Evolutionary conservation across 73 alveolate genomes (phyloP), one percentile per base, ranked within the genome.

Genomic region (Symbiodinium natans): DNA sequence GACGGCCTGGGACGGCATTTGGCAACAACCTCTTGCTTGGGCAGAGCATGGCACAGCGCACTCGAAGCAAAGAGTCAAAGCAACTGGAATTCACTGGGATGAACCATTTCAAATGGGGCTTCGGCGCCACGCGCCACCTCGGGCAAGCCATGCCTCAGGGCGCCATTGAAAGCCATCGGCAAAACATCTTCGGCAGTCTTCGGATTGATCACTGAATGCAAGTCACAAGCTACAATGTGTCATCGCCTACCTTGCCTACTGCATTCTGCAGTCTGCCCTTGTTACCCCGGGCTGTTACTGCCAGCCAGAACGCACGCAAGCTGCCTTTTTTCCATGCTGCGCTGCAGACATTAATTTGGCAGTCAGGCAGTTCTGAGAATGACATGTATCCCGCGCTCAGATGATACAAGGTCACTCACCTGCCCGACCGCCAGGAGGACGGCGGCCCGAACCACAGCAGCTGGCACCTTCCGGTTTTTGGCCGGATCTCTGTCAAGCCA

Each of bases 381-480:
- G 82, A 90, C 89, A 73, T 90, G 97, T 84, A 90, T 90, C 46
- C 97, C 97, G 29, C 97, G 97, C 97, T 90, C 97, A 11, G 97
- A 90, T 90, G 97, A 90, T 39, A 90, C 97, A 21, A 90, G 54
- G 71, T 90, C 97, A 73, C 97, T 90, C 80, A 90, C 97, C 83
- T 90, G 97, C 36, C 97, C 97, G 10, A 90, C 97, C 10, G 97
- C 97, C 80, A 90, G 77, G 87, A 90, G 48, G 59, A 90, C 68
- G 52, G 97, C 97, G 36, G 97, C 97, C 21, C 88, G 97, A 25
- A 90, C 97, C 77, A 90, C 97, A 19, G 97, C 89, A 17, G 87
- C 88, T 25, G 97, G 97, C 54, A 90, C 98, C 85, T 92, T 92
- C 34, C 92, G 80, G 85, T 77, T 92, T 80, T 77, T 74, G 36